Evolutionary conservation across 2,329 filamentous ascomycete species (phyloP).

Genomic region (Aspergillus amoenus): DNA sequence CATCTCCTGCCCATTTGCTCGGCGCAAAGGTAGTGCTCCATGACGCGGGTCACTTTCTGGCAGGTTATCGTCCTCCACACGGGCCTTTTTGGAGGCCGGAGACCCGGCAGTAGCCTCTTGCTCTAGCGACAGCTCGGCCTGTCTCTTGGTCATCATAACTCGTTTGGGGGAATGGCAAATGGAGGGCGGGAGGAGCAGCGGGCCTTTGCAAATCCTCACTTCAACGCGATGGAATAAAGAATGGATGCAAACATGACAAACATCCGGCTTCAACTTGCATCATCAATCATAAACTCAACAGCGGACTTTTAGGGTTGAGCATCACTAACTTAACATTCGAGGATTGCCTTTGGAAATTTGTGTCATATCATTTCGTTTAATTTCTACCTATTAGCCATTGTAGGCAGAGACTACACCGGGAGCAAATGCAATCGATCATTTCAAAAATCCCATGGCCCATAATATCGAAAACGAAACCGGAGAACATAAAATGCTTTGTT

Average conservation of each 20-base stretch:
- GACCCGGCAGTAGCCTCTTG: conserved; percentile 34
- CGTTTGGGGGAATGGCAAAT: conserved; percentile 8
- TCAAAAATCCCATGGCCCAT: conserved; percentile 25
- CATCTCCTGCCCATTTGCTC: conserved; percentile 29
- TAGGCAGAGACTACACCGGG: conserved; percentile 14
- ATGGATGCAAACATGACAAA: conserved; percentile 31
- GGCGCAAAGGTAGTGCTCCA: conserved; percentile 26
- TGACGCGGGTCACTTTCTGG: conserved; percentile 26
- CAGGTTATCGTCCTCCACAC: conserved; percentile 36
- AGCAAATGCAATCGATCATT: conserved; percentile 24
- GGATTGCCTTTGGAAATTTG: not conserved
- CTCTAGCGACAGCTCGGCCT: conserved; percentile 46
- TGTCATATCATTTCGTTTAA: conserved; percentile 16
- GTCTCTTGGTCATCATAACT: conserved; percentile 47
- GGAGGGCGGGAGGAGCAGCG: conserved; percentile 10
- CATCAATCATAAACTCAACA: not conserved
- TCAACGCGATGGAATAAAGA: conserved; percentile 19
- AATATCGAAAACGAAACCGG: conserved; percentile 23
- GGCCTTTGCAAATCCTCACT: conserved; percentile 20
- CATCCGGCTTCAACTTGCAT: conserved; percentile 7
- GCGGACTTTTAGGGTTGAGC: not conserved
- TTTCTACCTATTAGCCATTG: conserved; percentile 15
- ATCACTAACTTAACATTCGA: not conserved
- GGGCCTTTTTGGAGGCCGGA: conserved; percentile 46
- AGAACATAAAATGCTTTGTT: conserved; percentile 27